phyloP scores from a whole-genome alignment of 164 flowering plant species.

The Chimonanthus praecox region DNA sequence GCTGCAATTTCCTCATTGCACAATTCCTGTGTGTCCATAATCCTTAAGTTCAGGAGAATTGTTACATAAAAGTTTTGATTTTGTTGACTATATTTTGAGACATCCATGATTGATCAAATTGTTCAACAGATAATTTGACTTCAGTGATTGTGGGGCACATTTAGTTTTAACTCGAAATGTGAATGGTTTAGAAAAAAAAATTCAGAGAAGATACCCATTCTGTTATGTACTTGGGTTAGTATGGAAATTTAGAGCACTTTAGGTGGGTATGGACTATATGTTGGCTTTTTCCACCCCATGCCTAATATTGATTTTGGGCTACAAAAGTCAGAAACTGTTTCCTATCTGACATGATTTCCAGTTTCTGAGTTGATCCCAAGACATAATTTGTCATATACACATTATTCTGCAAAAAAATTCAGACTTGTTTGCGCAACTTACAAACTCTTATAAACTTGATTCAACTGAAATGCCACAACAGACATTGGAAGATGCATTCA shows the following conservation, averaged over 20 bases:
- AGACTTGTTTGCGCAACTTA: neutral
- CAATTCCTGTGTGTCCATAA: too few relatives aligned
- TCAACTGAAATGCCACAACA: slow-evolving; percentile 16
- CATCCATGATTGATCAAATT: neutral
- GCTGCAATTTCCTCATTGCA: too few relatives aligned
- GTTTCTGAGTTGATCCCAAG: neutral
- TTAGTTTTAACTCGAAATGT: neutral
- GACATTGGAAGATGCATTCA: slow-evolving; percentile 84
- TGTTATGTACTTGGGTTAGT: neutral
- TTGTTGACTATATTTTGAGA: neutral
- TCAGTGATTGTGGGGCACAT: neutral
- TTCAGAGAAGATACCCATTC: neutral
- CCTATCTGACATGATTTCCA: neutral
- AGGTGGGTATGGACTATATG: neutral
- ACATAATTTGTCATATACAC: neutral
- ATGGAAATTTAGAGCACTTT: neutral
- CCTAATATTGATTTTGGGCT: neutral
- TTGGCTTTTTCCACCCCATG: neutral
- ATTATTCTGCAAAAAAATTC: neutral
- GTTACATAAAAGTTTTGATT: too few relatives aligned
- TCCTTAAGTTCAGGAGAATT: too few relatives aligned
- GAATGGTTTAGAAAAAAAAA: neutral
- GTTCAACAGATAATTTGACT: neutral
- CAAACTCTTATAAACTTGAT: neutral
- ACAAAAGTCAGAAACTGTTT: neutral